phyloP scores from a whole-genome alignment of 169 alveolate species.

The Amoebophrya sp. region DNA sequence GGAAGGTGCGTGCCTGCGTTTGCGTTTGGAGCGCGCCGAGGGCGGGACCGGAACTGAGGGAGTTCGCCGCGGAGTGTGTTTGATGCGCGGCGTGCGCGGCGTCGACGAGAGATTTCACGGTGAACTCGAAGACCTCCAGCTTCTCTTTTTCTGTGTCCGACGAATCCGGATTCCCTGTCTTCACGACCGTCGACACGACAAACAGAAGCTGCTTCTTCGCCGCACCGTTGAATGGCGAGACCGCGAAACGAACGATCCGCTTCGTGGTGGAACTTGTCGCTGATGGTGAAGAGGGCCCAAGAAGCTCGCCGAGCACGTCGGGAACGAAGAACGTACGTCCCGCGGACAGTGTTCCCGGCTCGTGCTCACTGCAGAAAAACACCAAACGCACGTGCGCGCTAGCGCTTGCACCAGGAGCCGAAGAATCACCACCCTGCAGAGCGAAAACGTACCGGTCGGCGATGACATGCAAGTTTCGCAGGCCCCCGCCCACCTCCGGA shows the following conservation, averaged over 20 bases:
- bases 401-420: not conserved
- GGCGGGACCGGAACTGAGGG: not conserved
- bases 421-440: not conserved
- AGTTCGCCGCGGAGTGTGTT: not conserved
- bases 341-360: not conserved
- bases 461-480: not conserved
- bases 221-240: not conserved
- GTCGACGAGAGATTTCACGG: not conserved
- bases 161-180: not conserved
- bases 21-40: too few relatives aligned
- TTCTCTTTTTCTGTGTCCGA: not conserved
- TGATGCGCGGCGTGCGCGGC: not conserved
- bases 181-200: not conserved
- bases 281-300: not conserved
- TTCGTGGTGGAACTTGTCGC: not conserved
- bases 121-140: not conserved
- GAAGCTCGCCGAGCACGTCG: not conserved
- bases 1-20: not conserved
- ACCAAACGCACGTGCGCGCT: not conserved
- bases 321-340: not conserved
- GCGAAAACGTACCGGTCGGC: not conserved
- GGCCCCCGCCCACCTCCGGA: not conserved
- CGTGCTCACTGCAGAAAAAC: not conserved
- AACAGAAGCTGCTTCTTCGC: not conserved
- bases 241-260: not conserved